Evolutionary conservation across 2,329 filamentous ascomycete genomes (phyloP).

Genomic region (Colletotrichum tropicicola): DNA sequence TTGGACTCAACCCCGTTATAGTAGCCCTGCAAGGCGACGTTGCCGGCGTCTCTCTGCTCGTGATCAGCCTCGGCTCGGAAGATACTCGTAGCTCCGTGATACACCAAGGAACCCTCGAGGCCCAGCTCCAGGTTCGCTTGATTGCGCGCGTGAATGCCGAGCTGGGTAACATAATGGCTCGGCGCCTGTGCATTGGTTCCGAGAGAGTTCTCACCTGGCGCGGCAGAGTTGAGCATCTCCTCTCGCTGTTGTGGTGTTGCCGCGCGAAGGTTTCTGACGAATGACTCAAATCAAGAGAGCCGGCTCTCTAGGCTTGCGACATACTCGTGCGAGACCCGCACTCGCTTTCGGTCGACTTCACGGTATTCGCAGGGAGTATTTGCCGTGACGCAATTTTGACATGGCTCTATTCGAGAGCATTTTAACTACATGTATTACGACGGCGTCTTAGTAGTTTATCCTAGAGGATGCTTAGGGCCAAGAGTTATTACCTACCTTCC

Average conservation of each 20-base stretch:
- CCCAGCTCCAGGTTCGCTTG: conserved; percentile 11
- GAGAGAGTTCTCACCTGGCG: not conserved
- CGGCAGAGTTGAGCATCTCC: conserved; percentile 27
- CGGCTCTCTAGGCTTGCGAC: conserved; percentile 24
- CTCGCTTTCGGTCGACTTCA: conserved; percentile 22
- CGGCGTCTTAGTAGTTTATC: not conserved
- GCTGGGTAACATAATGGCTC: not conserved
- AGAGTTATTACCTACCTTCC: conserved; percentile 7
- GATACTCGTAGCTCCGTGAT: conserved; percentile 38
- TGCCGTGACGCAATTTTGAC: conserved; percentile 21
- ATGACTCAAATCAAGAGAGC: conserved; percentile 30
- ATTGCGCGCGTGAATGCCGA: not conserved
- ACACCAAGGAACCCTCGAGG: conserved; percentile 29
- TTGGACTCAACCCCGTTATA: conserved; percentile 20
- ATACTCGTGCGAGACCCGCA: conserved; percentile 27
- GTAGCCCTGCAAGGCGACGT: not conserved
- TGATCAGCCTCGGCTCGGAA: conserved; percentile 30
- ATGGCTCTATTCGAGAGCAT: conserved; percentile 31
- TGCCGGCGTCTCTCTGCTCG: not conserved
- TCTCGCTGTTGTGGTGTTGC: conserved; percentile 15
- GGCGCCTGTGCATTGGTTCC: not conserved
- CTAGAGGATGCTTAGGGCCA: not conserved
- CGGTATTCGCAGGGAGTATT: conserved; percentile 29
- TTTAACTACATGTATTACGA: conserved; percentile 8
- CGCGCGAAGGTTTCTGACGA: conserved; percentile 21